A percentile compares a stretch with the other conserved stretches of the same genome.
These are phyloP conservation scores for Nicotiana otophora DNA, from an alignment of 257 asterid species.

Conservation along the genomic window DNA sequence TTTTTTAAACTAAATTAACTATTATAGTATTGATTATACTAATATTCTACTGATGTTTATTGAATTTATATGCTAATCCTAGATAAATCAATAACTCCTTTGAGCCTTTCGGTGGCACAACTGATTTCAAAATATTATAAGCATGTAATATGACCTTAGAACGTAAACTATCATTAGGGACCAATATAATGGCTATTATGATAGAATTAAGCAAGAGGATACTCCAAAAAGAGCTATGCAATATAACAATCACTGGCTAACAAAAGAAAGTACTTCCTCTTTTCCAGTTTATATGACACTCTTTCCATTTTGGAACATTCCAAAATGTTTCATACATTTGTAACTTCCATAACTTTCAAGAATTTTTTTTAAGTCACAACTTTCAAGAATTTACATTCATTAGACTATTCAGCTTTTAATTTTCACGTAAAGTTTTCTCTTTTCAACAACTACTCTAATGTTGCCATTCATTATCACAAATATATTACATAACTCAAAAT, in stretches of 20 bases:
- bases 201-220: slow-evolving; percentile 10
- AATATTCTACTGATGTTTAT: neutral
- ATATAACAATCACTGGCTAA: neutral
- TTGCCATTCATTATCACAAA: neutral
- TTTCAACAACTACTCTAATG: neutral
- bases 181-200: neutral
- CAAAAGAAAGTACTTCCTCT: neutral
- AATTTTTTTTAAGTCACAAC: neutral
- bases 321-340: neutral
- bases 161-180: neutral
- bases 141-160: neutral
- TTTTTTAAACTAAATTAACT: neutral
- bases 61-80: neutral
- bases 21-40: neutral
- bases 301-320: neutral
- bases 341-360: neutral
- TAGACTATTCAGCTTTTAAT: neutral
- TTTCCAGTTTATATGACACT: neutral
- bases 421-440: neutral
- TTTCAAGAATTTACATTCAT: neutral
- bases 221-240: neutral
- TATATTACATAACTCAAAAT: neutral
- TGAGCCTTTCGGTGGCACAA: neutral
- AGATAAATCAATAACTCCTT: neutral
- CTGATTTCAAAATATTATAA: neutral